These are phyloP conservation scores for Pseudonitzschia multiseries DNA, from an alignment of 108 stramenopile genomes.

Conservation along the genomic window DNA sequence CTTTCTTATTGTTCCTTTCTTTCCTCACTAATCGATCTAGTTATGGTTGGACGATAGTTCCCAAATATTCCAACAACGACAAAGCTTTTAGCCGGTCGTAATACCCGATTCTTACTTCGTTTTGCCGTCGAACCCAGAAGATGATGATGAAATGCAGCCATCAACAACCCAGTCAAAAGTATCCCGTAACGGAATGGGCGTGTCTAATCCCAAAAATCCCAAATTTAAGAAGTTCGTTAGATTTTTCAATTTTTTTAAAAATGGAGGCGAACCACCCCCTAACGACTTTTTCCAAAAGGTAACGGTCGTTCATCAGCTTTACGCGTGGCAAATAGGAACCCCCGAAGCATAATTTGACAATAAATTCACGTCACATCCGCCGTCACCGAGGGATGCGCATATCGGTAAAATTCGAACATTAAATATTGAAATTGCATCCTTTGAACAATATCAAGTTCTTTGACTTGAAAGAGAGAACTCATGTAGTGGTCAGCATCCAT, in stretches of 20 bases:
- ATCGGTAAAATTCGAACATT: not conserved
- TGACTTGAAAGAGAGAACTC: not conserved
- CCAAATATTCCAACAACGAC: too few species aligned
- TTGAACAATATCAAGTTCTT: not conserved
- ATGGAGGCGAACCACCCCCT: not conserved
- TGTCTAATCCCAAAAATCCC: not conserved
- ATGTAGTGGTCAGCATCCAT: not conserved
- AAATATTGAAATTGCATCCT: not conserved
- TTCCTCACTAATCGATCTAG: too few species aligned
- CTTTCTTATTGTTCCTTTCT: not conserved
- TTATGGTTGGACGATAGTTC: too few species aligned
- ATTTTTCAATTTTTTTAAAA: not conserved
- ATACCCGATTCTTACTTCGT: not conserved
- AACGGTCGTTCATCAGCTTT: conserved; percentile 5
- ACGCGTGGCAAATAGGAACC: not conserved
- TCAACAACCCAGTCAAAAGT: not conserved
- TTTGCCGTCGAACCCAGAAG: not conserved
- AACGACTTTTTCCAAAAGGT: not conserved
- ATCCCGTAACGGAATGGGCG: not conserved
- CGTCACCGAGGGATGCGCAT: not conserved
- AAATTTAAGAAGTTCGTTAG: not conserved
- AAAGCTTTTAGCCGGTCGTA: not conserved
- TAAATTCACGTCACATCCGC: not conserved
- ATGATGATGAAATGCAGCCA: not conserved
- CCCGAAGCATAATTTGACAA: not conserved